phyloP scores from a whole-genome alignment of 2,329 filamentous ascomycete genomes.

The Xylariaceae sp. region DNA sequence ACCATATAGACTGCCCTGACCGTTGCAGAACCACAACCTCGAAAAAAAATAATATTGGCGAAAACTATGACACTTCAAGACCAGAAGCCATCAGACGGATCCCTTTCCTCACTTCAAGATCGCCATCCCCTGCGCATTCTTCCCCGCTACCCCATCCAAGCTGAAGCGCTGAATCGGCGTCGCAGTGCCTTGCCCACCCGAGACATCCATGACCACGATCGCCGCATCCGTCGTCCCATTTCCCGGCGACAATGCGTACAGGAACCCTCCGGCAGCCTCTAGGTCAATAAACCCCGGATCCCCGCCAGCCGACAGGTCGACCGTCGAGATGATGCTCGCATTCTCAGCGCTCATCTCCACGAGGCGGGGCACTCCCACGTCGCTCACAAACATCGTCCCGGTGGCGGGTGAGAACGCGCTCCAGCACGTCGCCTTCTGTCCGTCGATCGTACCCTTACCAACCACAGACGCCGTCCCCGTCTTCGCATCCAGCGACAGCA shows the following conservation, averaged over 20 bases:
- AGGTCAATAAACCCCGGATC: conserved; percentile 55
- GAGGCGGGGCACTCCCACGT: conserved; percentile 47
- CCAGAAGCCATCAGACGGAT: background rate
- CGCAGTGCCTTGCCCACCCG: conserved; percentile 14
- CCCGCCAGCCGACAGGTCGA: conserved; percentile 38
- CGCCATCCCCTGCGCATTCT: conserved; percentile 29
- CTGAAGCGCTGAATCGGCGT: conserved; percentile 30
- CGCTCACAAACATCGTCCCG: conserved; percentile 53
- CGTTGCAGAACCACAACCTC: too few relatives aligned
- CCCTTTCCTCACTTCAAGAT: conserved; percentile 9
- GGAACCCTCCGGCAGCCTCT: conserved; percentile 43
- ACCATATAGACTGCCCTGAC: too few relatives aligned
- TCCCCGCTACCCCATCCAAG: conserved; percentile 20
- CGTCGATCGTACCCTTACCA: conserved; percentile 37
- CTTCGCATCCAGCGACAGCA: conserved; percentile 38
- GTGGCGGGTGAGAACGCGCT: conserved; percentile 43
- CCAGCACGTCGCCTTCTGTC: conserved; percentile 57
- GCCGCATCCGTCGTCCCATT: conserved; percentile 38
- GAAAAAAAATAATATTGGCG: too few relatives aligned
- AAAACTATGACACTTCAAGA: background rate
- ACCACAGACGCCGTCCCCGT: conserved; percentile 16
- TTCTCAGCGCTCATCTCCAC: conserved; percentile 51
- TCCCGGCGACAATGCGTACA: conserved; percentile 55
- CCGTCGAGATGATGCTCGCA: conserved; percentile 39
- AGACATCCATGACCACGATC: conserved; percentile 33